Percentiles rank a stretch among this genome's conserved stretches.
Conservation (phyloP, 192 early-diverging fungal genomes). For the Backusella macrospora region DNA sequence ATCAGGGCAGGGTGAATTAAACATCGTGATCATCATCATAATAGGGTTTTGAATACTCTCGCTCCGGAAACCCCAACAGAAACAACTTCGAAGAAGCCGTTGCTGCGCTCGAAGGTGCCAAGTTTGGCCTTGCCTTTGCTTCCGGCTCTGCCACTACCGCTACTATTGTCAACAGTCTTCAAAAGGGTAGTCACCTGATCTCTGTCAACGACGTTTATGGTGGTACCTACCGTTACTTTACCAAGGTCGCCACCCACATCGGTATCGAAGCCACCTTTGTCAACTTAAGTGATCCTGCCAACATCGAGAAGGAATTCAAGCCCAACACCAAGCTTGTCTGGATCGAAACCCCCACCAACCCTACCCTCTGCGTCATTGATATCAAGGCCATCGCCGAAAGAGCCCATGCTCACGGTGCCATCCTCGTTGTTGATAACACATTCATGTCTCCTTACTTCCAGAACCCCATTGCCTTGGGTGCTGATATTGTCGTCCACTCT, state of each 20-base stretch:
- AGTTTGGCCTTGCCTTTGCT: conserved; percentile 83
- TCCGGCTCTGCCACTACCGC: conserved; percentile 88
- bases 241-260: conserved; percentile 73
- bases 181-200: conserved; percentile 73
- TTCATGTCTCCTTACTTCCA: conserved; percentile 90
- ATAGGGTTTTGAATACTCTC: conserved; percentile 79
- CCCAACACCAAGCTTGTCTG: conserved; percentile 82
- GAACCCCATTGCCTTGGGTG: conserved; percentile 87
- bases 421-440: conserved; percentile 85
- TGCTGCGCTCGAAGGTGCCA: conserved; percentile 88
- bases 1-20: neutral
- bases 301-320: conserved; percentile 63
- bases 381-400: conserved; percentile 68
- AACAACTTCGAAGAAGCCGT: conserved; percentile 81
- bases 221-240: conserved; percentile 88
- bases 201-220: conserved; percentile 92
- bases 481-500: conserved; percentile 97
- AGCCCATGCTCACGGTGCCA: conserved; percentile 64
- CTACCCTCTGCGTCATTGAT: conserved; percentile 81
- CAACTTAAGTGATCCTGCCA: conserved; percentile 68
- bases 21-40: neutral
- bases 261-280: conserved; percentile 79
- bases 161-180: conserved; percentile 72
- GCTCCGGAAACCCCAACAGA: conserved; percentile 81
- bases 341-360: conserved; percentile 90